phyloP scores from a whole-genome alignment of 2,329 filamentous ascomycete species.

The Cercospora zeae-maydis region DNA sequence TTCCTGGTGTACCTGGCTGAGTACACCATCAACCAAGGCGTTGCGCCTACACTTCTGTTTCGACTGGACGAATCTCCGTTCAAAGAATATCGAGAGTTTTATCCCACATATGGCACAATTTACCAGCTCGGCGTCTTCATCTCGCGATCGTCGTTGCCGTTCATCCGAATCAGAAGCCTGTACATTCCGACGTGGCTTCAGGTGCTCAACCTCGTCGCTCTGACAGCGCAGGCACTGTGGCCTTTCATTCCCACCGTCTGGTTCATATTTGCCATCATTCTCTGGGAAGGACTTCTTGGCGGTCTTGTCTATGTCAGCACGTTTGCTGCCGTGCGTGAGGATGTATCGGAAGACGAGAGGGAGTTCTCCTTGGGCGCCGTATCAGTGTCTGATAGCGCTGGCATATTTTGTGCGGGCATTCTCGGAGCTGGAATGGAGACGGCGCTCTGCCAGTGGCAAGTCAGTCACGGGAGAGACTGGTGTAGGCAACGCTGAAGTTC shows the following conservation, averaged over 20 bases:
- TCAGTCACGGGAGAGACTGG: conserved; percentile 67
- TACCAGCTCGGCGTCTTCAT: conserved; percentile 96
- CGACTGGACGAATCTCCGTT: conserved; percentile 75
- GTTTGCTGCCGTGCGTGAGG: conserved; percentile 89
- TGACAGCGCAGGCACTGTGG: conserved; percentile 69
- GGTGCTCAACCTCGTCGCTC: conserved; percentile 67
- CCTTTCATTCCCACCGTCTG: conserved; percentile 83
- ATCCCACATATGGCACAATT: conserved; percentile 89
- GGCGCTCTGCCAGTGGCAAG: conserved; percentile 78
- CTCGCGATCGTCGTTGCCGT: conserved; percentile 85
- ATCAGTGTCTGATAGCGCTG: conserved; percentile 85
- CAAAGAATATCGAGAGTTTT: conserved; percentile 76
- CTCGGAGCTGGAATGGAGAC: conserved; percentile 80
- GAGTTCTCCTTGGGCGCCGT: conserved; percentile 91
- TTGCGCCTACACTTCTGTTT: conserved; percentile 84
- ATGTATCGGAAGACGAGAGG: conserved; percentile 69
- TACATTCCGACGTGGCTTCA: conserved; percentile 83
- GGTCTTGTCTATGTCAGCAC: conserved; percentile 94
- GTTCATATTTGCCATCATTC: conserved; percentile 76
- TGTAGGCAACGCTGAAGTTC: conserved; percentile 37
- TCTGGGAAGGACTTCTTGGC: conserved; percentile 91
- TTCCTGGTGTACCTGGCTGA: conserved; percentile 92
- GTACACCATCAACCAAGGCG: conserved; percentile 96
- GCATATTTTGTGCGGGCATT: conserved; percentile 84
- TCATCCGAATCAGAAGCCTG: conserved; percentile 73